Percentiles rank a stretch among this genome's conserved stretches.
These are phyloP conservation scores for Neurospora sp. DNA, from an alignment of 495 filamentous ascomycete genomes.

Conservation along the genomic window DNA sequence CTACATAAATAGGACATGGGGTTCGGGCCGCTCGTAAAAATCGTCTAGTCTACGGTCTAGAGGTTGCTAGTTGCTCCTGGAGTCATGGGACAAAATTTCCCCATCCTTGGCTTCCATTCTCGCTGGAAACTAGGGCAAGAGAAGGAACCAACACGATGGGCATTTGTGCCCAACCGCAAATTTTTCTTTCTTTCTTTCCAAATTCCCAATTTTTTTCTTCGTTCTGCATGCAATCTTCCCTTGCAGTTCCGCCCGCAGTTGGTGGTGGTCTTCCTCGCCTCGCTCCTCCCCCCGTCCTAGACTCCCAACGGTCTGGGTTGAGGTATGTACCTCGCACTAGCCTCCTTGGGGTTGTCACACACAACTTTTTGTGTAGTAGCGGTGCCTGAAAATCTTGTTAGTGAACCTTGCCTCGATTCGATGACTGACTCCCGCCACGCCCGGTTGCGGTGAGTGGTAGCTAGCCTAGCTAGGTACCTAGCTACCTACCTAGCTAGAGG, in stretches of 20 bases:
- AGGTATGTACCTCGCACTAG: neutral
- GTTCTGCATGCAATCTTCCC: neutral
- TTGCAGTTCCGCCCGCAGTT: neutral
- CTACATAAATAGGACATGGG: neutral
- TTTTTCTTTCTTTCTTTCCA: neutral
- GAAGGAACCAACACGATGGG: neutral
- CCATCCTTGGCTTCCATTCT: neutral
- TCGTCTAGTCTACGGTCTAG: neutral
- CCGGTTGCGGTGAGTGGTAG: neutral
- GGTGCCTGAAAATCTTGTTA: neutral
- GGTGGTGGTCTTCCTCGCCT: neutral
- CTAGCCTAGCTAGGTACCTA: neutral
- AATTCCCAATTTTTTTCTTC: neutral
- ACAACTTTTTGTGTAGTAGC: neutral
- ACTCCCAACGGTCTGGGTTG: neutral
- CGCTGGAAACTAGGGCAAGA: neutral
- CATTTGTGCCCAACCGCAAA: neutral
- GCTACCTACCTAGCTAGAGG: neutral
- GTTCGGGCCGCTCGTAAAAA: neutral
- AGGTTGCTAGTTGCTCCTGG: neutral
- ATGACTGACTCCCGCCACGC: neutral
- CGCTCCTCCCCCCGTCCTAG: neutral
- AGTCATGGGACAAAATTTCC: neutral
- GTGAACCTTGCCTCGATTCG: neutral
- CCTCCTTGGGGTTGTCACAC: neutral